Percentiles rank a stretch among this genome's conserved stretches.
Conservation (phyloP, 805 yeast genomes). For the Candida boidinii region DNA sequence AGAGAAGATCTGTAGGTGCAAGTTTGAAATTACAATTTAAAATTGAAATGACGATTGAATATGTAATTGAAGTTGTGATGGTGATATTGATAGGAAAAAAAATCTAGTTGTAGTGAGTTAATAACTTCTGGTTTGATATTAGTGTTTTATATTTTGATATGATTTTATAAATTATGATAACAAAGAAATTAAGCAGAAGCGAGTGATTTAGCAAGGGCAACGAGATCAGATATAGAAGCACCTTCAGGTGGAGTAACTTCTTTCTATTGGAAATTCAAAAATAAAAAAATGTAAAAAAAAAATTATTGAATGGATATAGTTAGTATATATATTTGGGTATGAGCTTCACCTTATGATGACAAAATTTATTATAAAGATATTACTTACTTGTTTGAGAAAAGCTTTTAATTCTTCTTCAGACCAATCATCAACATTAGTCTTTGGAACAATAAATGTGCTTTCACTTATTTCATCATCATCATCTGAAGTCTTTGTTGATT, state of each 20-base stretch:
- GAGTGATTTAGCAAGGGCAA: conserved; percentile 37
- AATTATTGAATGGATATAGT: background rate
- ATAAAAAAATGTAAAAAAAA: background rate
- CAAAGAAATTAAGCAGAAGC: conserved; percentile 21
- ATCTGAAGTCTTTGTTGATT: background rate
- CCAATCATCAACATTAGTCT: conserved; percentile 18
- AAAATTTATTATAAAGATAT: background rate
- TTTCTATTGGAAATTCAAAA: conserved; percentile 24
- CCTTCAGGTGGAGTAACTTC: conserved; percentile 36
- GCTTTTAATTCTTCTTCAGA: conserved; percentile 27
- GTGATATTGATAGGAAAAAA: too few relatives aligned
- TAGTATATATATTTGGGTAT: conserved; percentile 2
- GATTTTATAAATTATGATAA: too few relatives aligned
- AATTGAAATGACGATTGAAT: too few relatives aligned
- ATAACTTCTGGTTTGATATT: too few relatives aligned
- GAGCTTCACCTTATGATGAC: conserved; percentile 6
- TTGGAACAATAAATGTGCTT: conserved; percentile 23
- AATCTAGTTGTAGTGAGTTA: too few relatives aligned
- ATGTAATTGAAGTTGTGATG: too few relatives aligned
- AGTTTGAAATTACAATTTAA: too few relatives aligned
- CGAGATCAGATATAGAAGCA: conserved; percentile 37
- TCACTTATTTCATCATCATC: conserved; percentile 8
- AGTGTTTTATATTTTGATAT: too few relatives aligned
- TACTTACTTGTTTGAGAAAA: conserved; percentile 32
- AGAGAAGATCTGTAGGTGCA: too few relatives aligned